Conservation (phyloP, 2,329 filamentous ascomycete species). For the Trichoderma harzianum region DNA sequence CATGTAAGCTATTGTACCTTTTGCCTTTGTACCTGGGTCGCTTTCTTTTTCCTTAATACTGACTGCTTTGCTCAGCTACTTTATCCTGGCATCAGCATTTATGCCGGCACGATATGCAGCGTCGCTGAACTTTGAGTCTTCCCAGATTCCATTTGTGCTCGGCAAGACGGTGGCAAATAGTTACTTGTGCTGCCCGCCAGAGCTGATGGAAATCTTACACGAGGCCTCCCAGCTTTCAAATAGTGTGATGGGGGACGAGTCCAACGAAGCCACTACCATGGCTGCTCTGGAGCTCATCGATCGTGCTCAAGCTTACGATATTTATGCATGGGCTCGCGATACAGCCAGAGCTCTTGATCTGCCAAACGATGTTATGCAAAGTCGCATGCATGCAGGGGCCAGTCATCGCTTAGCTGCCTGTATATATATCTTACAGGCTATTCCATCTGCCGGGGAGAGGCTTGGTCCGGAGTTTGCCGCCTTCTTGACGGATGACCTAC, state of each 20-base stretch:
- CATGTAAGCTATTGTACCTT: constrained; percentile 31
- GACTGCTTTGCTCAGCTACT: constrained; percentile 34
- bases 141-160: constrained; percentile 38
- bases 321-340: constrained; percentile 39
- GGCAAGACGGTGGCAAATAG: constrained; percentile 41
- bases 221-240: constrained; percentile 41
- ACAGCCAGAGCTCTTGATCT: constrained; percentile 35
- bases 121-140: constrained; percentile 35
- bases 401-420: constrained; percentile 44
- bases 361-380: constrained; percentile 33
- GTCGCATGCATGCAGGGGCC: constrained; percentile 40
- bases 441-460: constrained; percentile 29
- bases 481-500: constrained; percentile 43
- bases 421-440: constrained; percentile 44
- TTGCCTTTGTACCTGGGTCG: too few relatives aligned
- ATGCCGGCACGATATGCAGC: constrained; percentile 32
- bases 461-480: constrained; percentile 25
- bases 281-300: constrained; percentile 35
- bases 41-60: neutral
- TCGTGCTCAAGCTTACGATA: constrained; percentile 39
- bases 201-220: constrained; percentile 43
- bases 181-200: constrained; percentile 46
- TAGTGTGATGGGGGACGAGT: constrained; percentile 25
- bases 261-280: constrained; percentile 29
- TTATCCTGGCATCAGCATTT: constrained; percentile 45